Conservation (phyloP, 2,329 filamentous ascomycete genomes). For the Tolypocladium capitatum region DNA sequence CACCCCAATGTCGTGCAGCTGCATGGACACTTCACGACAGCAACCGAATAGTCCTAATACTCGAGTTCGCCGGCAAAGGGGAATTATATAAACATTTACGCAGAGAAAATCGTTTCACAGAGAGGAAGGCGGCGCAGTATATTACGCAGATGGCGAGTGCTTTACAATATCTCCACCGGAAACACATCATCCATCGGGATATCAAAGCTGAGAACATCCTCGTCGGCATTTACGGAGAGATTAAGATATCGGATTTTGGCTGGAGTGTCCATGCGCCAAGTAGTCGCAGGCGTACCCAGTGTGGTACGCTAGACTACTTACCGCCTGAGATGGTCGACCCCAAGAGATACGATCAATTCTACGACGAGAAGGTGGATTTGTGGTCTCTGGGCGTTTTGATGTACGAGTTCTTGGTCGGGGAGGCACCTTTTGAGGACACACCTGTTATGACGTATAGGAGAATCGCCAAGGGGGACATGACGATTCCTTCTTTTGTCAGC, state of each 20-base stretch:
- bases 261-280: slow-evolving; percentile 15
- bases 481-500: slow-evolving; percentile 7
- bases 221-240: slow-evolving; percentile 13
- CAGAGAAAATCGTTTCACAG: slow-evolving; percentile 51
- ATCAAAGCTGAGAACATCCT: slow-evolving; percentile 21
- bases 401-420: slow-evolving; percentile 12
- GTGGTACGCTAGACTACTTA: slow-evolving; percentile 16
- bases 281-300: slow-evolving; percentile 10
- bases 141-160: slow-evolving; percentile 53
- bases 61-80: slow-evolving; percentile 52
- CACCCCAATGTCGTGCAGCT: slow-evolving; percentile 53
- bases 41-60: slow-evolving; percentile 57
- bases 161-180: slow-evolving; percentile 14
- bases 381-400: slow-evolving; percentile 13
- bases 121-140: slow-evolving; percentile 56
- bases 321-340: slow-evolving; percentile 13
- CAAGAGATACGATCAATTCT: slow-evolving; percentile 1
- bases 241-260: slow-evolving; percentile 16
- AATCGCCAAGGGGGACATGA: slow-evolving; percentile 10
- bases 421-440: slow-evolving; percentile 12
- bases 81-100: slow-evolving; percentile 60
- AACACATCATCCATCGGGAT: slow-evolving; percentile 17
- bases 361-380: slow-evolving; percentile 8
- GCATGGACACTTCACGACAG: slow-evolving; percentile 60
- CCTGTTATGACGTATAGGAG: slow-evolving; percentile 7